phyloP scores from a whole-genome alignment of 2,329 filamentous ascomycete species.

The Amauroascus verrucosus region DNA sequence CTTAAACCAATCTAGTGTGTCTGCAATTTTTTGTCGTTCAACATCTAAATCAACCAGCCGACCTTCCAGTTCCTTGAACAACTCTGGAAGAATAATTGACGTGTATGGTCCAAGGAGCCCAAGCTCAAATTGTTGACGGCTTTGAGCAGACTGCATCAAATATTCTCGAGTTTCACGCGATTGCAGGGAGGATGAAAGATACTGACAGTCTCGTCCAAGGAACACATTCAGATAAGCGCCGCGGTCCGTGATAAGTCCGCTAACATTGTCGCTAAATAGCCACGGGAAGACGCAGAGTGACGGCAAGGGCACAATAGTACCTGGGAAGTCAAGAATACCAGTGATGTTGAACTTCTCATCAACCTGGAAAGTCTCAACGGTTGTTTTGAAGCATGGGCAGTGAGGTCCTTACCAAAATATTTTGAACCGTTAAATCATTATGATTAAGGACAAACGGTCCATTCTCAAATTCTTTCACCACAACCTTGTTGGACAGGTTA shows the following conservation, averaged over 20 bases:
- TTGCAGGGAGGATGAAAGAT: constrained; percentile 1
- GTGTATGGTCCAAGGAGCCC: constrained; percentile 5
- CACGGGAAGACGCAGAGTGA: constrained; percentile 11
- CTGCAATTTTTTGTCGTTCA: neutral
- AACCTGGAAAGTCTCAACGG: constrained; percentile 8
- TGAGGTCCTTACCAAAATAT: constrained; percentile 4
- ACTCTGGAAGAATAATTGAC: neutral
- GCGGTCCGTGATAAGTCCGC: constrained; percentile 1
- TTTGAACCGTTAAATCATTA: constrained; percentile 9
- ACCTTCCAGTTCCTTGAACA: constrained; percentile 8
- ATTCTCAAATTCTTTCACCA: constrained; percentile 1
- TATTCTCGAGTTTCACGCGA: neutral
- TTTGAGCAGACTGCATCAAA: constrained; percentile 5
- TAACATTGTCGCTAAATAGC: constrained; percentile 8
- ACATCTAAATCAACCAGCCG: constrained; percentile 20
- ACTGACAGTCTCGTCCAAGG: neutral
- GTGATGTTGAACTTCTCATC: constrained; percentile 16
- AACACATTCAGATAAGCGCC: constrained; percentile 2
- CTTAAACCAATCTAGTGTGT: too few relatives aligned
- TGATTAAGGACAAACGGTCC: constrained; percentile 11
- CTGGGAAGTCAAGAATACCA: constrained; percentile 15
- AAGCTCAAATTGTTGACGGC: constrained; percentile 6
- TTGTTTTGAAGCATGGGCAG: neutral
- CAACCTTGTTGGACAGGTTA: neutral
- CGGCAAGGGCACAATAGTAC: constrained; percentile 13